Evolutionary conservation across 2,329 filamentous ascomycete genomes (phyloP).

Genomic region (Hypoxylon rubiginosum): DNA sequence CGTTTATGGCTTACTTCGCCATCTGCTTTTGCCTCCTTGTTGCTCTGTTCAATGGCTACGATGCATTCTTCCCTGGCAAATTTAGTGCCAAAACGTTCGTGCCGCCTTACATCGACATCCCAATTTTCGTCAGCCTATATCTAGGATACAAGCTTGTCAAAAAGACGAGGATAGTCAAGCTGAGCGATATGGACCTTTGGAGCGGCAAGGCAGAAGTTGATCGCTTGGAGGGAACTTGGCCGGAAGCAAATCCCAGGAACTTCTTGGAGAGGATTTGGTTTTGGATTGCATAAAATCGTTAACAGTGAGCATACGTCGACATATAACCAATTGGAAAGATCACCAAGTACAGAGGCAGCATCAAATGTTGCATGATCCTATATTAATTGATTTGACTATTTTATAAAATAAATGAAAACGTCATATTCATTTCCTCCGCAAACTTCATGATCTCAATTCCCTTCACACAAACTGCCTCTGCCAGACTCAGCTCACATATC

Average conservation of each 20-base stretch:
- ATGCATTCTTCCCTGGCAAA: conserved; percentile 74
- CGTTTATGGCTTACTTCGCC: conserved; percentile 75
- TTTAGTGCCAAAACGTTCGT: conserved; percentile 68
- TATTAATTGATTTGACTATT: conserved; percentile 8
- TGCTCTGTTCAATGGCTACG: conserved; percentile 79
- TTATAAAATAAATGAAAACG: conserved; percentile 2
- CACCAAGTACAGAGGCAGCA: conserved; percentile 1
- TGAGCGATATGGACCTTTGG: conserved; percentile 58
- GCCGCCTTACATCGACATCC: conserved; percentile 77
- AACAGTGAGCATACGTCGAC: neutral
- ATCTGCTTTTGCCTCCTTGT: conserved; percentile 73
- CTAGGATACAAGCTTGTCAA: conserved; percentile 76
- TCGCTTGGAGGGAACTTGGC: conserved; percentile 55
- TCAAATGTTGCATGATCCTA: conserved; percentile 5
- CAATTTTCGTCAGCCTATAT: conserved; percentile 74
- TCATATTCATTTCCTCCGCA: conserved; percentile 3
- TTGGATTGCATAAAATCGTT: conserved; percentile 54
- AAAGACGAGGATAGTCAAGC: conserved; percentile 63
- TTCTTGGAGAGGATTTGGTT: conserved; percentile 58
- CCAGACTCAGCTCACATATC: neutral
- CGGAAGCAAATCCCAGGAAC: conserved; percentile 53
- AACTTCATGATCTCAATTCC: too few species aligned
- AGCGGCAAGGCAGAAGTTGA: conserved; percentile 58
- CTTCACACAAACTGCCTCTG: too few species aligned
- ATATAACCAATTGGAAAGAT: conserved; percentile 4